phyloP scores from a whole-genome alignment of 257 asterid species.

The Anisodus tanguticus region DNA sequence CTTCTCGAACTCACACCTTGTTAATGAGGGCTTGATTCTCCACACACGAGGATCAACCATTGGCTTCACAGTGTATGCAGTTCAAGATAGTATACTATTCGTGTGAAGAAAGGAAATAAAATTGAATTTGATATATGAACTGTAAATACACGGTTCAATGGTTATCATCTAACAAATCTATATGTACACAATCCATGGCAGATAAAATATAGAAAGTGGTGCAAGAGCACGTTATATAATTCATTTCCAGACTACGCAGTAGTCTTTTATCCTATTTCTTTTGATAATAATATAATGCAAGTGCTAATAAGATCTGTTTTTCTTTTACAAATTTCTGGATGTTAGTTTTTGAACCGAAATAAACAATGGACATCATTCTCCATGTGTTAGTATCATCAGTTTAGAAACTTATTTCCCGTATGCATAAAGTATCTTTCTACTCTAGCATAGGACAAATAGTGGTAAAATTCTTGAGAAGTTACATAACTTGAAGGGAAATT shows the following conservation, averaged over 20 bases:
- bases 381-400: not conserved
- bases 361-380: not conserved
- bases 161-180: not conserved
- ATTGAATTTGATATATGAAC: not conserved
- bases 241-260: not conserved
- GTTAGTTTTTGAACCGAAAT: not conserved
- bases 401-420: not conserved
- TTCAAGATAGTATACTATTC: not conserved
- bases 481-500: not conserved
- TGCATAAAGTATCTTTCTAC: not conserved
- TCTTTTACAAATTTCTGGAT: not conserved
- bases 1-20: too few species aligned
- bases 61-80: not conserved
- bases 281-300: not conserved
- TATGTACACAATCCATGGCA: not conserved
- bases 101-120: not conserved
- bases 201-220: not conserved
- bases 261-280: too few species aligned
- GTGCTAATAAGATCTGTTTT: not conserved
- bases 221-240: not conserved
- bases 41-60: not conserved
- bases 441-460: slow-evolving; percentile 4
- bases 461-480: slow-evolving; percentile 9
- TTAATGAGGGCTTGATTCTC: not conserved
- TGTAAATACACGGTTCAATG: not conserved